Base-by-base conservation (phyloP, 495 filamentous ascomycete species). In the Astrothelium subdiscretum region DNA sequence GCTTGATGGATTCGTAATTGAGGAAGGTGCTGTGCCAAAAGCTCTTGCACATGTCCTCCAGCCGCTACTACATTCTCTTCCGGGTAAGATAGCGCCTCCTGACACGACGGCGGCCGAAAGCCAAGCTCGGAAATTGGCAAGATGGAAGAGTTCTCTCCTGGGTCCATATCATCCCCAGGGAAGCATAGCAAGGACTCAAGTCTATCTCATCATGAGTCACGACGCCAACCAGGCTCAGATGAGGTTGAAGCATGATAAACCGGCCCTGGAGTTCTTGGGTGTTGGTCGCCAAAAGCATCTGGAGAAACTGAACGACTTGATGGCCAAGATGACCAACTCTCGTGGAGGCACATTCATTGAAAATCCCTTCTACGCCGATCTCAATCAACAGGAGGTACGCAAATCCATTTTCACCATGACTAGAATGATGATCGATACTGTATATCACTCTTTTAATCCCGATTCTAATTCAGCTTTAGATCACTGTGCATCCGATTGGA, bases 201-300 rank as follows among this genome's bases (percentile, higher is more conserved):
- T 83, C 6, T 88, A 87, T 71, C 74, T 88, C n/a, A 79, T 87
- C 62, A 88, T 89, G 86, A 83, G 79, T 6, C 85, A 88, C 65
- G 86, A 87, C 65, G 83, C 79, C 57, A 85, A 87, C 70, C 80
- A 88, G 72, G 80, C 81, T 2, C 78, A 79, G 10, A 65, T 88
- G 54, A 80, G 79, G 2, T 67, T 88, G 22, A 73, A 85, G 66
- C 72, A 83, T 54, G 82, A 86, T 66, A 83, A 84, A 66, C 80
- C 81, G 1, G 73, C 81, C 24, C 70, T 86, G 0, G 78, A 82
- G 58, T 85, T 85, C 64, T 67, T 81, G 2, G 83, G 83, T 8
- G 81, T 84, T 24, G 79, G 78, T 2, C 73, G 78, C 31, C 80
- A 75, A 51, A 74, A 78, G 44, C 80, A 84, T 66, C 78, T 84